Conservation (phyloP, 345 rosid species). For the Dipteronia sinensis region DNA sequence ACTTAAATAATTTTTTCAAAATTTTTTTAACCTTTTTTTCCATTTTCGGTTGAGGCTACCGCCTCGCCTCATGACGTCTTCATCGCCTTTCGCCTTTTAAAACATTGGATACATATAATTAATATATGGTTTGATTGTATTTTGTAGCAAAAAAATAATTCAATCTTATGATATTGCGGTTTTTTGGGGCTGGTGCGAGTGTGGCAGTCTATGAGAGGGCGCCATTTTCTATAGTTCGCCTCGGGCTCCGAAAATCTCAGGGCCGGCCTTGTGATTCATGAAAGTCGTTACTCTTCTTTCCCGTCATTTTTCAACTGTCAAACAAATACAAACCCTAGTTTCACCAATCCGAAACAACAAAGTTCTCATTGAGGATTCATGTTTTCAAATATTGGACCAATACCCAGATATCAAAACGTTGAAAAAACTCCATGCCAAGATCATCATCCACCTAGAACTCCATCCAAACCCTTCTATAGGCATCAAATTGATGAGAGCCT, state of each 20-base stretch:
- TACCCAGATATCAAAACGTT: conserved; percentile 55
- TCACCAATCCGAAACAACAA: conserved; percentile 23
- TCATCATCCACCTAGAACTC: conserved; percentile 34
- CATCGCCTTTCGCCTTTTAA: no score
- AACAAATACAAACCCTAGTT: conserved; percentile 16
- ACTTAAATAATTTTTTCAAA: no score
- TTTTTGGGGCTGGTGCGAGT: conserved; percentile 37
- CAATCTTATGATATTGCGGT: no score
- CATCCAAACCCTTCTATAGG: conserved; percentile 46
- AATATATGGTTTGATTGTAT: conserved; percentile 11
- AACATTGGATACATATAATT: no score
- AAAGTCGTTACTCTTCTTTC: conserved; percentile 34
- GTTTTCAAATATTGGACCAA: conserved; percentile 47
- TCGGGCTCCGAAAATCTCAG: no score
- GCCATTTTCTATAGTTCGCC: conserved; percentile 49
- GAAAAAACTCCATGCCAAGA: conserved; percentile 45
- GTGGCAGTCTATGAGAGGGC: conserved; percentile 37
- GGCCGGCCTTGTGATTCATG: conserved; percentile 61
- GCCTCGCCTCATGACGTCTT: no score
- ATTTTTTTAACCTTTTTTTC: no score
- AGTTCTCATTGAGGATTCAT: conserved; percentile 31
- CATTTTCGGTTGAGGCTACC: no score
- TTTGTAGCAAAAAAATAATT: no score
- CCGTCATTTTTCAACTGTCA: conserved; percentile 32
- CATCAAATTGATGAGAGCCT: conserved; percentile 66